Evolutionary conservation across 2,329 filamentous ascomycete species (phyloP).

Genomic region (Trichoderma endophyticum): DNA sequence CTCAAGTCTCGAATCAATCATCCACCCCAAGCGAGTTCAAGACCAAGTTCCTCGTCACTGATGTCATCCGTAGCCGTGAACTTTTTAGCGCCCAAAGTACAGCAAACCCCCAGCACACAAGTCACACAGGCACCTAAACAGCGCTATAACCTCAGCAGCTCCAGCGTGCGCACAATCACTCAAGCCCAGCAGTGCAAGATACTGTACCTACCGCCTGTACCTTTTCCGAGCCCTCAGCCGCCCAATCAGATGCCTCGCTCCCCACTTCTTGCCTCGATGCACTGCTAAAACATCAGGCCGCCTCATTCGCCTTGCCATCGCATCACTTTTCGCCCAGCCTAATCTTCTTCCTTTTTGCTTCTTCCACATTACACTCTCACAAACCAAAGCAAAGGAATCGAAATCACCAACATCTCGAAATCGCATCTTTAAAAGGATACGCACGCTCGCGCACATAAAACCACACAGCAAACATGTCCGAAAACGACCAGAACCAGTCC

Average conservation of each 20-base stretch:
- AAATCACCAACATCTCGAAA: background rate
- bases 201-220: conserved; percentile 1
- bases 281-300: conserved; percentile 2
- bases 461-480: conserved; percentile 41
- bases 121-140: background rate
- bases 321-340: conserved; percentile 5
- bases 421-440: background rate
- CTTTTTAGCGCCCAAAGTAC: background rate
- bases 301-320: conserved; percentile 12
- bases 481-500: conserved; percentile 42
- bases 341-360: background rate
- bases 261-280: conserved; percentile 25
- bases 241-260: conserved; percentile 27
- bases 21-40: background rate
- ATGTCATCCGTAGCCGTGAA: conserved; percentile 7
- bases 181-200: background rate
- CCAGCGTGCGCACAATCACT: conserved; percentile 4
- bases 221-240: background rate
- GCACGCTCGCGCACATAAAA: background rate
- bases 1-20: background rate
- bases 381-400: background rate
- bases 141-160: background rate
- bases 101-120: background rate
- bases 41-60: background rate
- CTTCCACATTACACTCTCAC: background rate